Base-by-base conservation (phyloP, 805 yeast species). In the Lipomyces yamadae region DNA sequence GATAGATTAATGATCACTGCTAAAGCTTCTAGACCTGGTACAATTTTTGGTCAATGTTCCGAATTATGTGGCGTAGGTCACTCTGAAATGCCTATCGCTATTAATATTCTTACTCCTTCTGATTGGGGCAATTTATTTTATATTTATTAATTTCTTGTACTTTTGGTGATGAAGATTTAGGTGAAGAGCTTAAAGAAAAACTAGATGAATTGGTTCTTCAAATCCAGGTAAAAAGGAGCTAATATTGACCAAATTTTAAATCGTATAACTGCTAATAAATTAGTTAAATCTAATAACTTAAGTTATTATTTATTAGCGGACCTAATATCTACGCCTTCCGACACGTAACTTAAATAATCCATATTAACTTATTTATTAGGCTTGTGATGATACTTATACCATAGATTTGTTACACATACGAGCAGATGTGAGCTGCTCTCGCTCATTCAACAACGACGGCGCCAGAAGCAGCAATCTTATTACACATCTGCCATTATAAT, bases 41-140 rank as follows among this genome's bases (percentile, higher is more conserved):
- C 69, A 60, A 72, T 69, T 64, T 73, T 72, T 62, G 76, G 76
- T 50, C 73, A 70, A 72, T 74, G 75, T 74, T 62, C 70, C 42
- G 75, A 73, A 66, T 66, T 73, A 66, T 73, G 75, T 73, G 75
- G 75, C 42, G 73, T 72, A 60, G 72, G 67, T 65, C 74, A 72
- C 62, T 62, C 67, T 30, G 72, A 68, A 60, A 73, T 73, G 75
- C 75, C 75, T 67, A 74, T 74, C 61, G 73, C 70, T 56, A 62
- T 73, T 52, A 30, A 52, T 29, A 52, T 52, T 3, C 33, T 52
- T 3, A 24, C 55, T 52, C 10, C 55, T 52, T 7, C 30, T 30
- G 4, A 29, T 29, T 52, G 55, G 55, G 33, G n/a, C n/a, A 52
- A 52, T 11, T 52, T 52, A 29, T 30, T 52, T 29, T 52, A 24